phyloP scores from a whole-genome alignment of 1,139 yeast genomes.

The Kodamaea suecica region DNA sequence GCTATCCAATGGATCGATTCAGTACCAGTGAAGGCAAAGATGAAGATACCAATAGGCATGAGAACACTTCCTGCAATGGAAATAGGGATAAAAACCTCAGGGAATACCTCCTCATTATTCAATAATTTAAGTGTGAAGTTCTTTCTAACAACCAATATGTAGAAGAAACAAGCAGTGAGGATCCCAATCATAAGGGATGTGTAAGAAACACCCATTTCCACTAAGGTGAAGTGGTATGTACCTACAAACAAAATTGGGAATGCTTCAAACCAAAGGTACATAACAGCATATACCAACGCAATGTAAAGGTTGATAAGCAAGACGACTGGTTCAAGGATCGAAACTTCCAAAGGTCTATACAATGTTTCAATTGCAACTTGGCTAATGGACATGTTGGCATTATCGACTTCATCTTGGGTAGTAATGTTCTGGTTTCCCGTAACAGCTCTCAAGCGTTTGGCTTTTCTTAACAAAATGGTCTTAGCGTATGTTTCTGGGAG shows the following conservation, averaged over 20 bases:
- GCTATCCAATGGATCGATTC: slow-evolving; percentile 41
- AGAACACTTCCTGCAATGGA: slow-evolving; percentile 42
- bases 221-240: slow-evolving; percentile 44
- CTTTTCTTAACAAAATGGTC: slow-evolving; percentile 34
- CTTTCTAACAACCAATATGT: slow-evolving; percentile 21
- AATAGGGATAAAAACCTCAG: slow-evolving; percentile 42
- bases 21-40: slow-evolving; percentile 52
- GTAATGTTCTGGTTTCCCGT: slow-evolving; percentile 32
- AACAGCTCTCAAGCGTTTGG: slow-evolving; percentile 30
- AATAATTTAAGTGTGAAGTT: slow-evolving; percentile 25
- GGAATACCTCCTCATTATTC: slow-evolving; percentile 23
- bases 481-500: slow-evolving; percentile 36
- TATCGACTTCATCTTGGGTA: slow-evolving; percentile 28
- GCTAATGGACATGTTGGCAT: slow-evolving; percentile 15
- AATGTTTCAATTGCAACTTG: slow-evolving; percentile 37
- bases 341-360: slow-evolving; percentile 48
- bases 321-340: slow-evolving; percentile 43
- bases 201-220: slow-evolving; percentile 49
- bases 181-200: slow-evolving; percentile 46
- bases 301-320: slow-evolving; percentile 48
- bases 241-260: slow-evolving; percentile 54
- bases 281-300: slow-evolving; percentile 50
- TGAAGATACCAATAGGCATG: slow-evolving; percentile 44
- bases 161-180: slow-evolving; percentile 22
- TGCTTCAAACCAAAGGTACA: slow-evolving; percentile 60